Base-by-base conservation (phyloP, 345 rosid genomes). In the Linum lewisii region DNA sequence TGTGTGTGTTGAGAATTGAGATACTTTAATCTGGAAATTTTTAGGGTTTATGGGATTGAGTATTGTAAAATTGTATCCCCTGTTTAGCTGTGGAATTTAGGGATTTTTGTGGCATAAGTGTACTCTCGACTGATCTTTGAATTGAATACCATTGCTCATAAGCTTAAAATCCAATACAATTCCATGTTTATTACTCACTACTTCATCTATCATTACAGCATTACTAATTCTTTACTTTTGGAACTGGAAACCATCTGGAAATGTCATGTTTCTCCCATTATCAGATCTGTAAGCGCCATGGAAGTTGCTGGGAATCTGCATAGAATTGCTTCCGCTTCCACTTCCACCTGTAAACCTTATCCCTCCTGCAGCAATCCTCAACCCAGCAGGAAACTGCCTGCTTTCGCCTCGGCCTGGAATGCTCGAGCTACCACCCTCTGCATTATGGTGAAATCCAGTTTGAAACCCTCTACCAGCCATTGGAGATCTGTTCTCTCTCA, bases 321-420 rank as follows among this genome's bases (percentile, higher is more conserved):
- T 42, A 59, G 62, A 26, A 44, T 70, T 54, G 70, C 61, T 63
- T 59, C 60, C 34, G 7, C n/a, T n/a, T n/a, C n/a, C n/a, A n/a
- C n/a, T n/a, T n/a, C 34, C 76, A 29, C 72, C 72, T 16, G 70
- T 38, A 68, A 61, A 58, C 59, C 69, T 67, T 11, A 54, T n/a
- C 20, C 73, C 70, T 72, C 75, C 88, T 47, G 67, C 74, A 37
- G 66, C 77, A 75, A 75, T 66, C 56, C 58, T 66, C 67, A 69
- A 62, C 7, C 76, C 72, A 21, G 57, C 24, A 26, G 70, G 29
- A 69, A 55, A 64, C 66, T 62, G 59, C 75, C 77, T 52, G 61
- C 54, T 47, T 57, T 53, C 23, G 57, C 64, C 36, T 64, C 79
- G 57, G 54, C 61, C 24, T 72, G 66, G 59, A 57, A n/a, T 66